Conservation (phyloP, 306 rosid genomes). For the Alnus rubra region DNA sequence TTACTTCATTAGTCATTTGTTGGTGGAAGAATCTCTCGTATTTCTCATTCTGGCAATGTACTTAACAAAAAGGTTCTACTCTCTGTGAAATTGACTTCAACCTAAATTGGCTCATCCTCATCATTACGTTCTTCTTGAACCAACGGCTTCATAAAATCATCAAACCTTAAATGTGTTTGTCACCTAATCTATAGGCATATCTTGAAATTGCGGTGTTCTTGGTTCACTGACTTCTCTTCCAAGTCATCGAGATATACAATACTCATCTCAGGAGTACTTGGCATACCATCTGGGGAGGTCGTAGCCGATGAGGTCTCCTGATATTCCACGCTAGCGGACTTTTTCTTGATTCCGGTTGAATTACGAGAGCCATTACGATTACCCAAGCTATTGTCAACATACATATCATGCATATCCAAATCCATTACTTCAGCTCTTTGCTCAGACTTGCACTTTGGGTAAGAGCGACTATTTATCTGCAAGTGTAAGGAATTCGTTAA, state of each 20-base stretch:
- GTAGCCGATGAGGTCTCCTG: too few species aligned
- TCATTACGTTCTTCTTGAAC: too few species aligned
- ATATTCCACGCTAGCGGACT: too few species aligned
- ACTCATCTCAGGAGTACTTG: background rate
- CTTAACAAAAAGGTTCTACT: too few species aligned
- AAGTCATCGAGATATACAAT: background rate
- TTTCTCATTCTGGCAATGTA: background rate
- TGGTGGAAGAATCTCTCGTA: background rate
- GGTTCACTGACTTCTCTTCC: background rate
- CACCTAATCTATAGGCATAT: background rate
- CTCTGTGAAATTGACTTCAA: too few species aligned
- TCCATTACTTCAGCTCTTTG: background rate
- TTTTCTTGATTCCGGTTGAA: too few species aligned
- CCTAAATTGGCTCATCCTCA: too few species aligned
- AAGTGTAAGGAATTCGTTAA: too few species aligned
- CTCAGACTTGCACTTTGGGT: background rate
- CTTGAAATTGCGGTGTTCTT: background rate
- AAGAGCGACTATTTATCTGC: too few species aligned
- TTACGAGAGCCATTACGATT: background rate
- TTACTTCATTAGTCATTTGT: background rate
- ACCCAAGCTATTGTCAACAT: background rate
- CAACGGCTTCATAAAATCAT: too few species aligned
- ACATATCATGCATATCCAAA: background rate
- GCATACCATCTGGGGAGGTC: conserved; percentile 3
- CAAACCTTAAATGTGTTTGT: background rate